phyloP scores from a whole-genome alignment of 495 filamentous ascomycete genomes.

The Bombardia bombarda region DNA sequence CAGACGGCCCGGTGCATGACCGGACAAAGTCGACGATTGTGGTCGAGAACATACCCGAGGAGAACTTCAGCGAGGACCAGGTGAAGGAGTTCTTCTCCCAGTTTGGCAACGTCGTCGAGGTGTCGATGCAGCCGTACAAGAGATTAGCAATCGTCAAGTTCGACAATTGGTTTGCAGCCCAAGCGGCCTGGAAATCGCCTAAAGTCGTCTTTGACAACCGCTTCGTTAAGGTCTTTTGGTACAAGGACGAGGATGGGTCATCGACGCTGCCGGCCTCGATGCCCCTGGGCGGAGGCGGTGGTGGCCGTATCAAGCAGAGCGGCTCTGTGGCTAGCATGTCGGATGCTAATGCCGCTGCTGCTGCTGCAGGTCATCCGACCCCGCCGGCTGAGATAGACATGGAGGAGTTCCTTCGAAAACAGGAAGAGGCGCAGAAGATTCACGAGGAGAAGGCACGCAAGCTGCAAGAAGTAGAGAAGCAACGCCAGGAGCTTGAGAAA shows the following conservation, averaged over 20 bases:
- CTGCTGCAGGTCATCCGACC: too few relatives aligned
- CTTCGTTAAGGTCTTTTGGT: constrained; percentile 97
- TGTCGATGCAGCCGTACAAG: constrained; percentile 71
- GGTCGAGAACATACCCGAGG: constrained; percentile 86
- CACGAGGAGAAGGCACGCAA: constrained; percentile 72
- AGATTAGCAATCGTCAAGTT: constrained; percentile 77
- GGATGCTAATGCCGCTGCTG: too few relatives aligned
- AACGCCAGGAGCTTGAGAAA: constrained; percentile 64
- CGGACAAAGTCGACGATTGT: constrained; percentile 73
- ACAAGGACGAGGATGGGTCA: constrained; percentile 58
- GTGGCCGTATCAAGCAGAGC: constrained; percentile 14
- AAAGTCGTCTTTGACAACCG: constrained; percentile 95
- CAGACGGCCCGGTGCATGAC: constrained; percentile 67
- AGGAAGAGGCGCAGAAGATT: constrained; percentile 69
- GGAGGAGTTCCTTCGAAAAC: constrained; percentile 68
- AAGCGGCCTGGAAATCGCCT: constrained; percentile 78
- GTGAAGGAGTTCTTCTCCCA: constrained; percentile 78
- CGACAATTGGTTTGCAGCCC: constrained; percentile 61
- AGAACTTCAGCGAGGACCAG: constrained; percentile 65
- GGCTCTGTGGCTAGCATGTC: constrained; percentile 5
- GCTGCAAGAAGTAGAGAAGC: constrained; percentile 64
- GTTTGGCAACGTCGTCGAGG: constrained; percentile 67
- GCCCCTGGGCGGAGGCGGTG: constrained; percentile 11
- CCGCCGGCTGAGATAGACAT: constrained; percentile 54
- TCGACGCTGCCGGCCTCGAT: constrained; percentile 11